Evolutionary conservation across 768 basidiomycete genomes (phyloP).

Genomic region (Gautieria morchelliformis): DNA sequence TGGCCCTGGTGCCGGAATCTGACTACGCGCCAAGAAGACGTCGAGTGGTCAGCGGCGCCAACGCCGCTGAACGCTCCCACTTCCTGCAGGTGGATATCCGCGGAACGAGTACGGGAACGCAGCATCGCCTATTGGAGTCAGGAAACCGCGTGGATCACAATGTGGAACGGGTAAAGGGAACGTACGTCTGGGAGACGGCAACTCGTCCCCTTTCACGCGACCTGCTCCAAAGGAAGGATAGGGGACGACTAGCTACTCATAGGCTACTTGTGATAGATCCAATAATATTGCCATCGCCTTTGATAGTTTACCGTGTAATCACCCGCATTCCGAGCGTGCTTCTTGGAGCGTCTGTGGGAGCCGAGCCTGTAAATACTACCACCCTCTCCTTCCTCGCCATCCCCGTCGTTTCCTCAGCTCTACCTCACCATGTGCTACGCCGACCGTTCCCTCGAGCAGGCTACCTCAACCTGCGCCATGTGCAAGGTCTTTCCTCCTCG

Average conservation of each 20-base stretch:
- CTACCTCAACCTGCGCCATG: conserved; percentile 66
- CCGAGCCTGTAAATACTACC: conserved; percentile 1
- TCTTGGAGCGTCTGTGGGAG: conserved; percentile 1
- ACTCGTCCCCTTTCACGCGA: background rate
- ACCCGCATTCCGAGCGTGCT: background rate
- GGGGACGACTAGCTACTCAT: background rate
- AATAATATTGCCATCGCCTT: too few relatives aligned
- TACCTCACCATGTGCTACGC: conserved; percentile 59
- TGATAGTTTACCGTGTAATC: background rate
- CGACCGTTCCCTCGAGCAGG: conserved; percentile 59
- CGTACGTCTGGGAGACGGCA: background rate
- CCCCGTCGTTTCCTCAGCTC: conserved; percentile 12
- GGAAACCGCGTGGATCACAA: conserved; percentile 3
- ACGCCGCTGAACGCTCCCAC: too few relatives aligned
- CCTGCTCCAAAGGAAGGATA: background rate
- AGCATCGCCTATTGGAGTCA: background rate
- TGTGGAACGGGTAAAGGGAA: background rate
- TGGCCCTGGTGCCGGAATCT: background rate
- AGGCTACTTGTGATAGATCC: background rate
- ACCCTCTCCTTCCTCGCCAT: conserved; percentile 5
- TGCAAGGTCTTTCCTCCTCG: conserved; percentile 71
- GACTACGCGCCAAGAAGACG: too few relatives aligned
- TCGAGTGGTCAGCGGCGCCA: too few relatives aligned
- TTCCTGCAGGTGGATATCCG: too few relatives aligned
- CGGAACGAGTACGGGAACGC: too few relatives aligned